Percentiles rank a stretch among this genome's conserved stretches.
phyloP scores from a whole-genome alignment of 257 asterid genomes.

The Solanum bulbocastanum region DNA sequence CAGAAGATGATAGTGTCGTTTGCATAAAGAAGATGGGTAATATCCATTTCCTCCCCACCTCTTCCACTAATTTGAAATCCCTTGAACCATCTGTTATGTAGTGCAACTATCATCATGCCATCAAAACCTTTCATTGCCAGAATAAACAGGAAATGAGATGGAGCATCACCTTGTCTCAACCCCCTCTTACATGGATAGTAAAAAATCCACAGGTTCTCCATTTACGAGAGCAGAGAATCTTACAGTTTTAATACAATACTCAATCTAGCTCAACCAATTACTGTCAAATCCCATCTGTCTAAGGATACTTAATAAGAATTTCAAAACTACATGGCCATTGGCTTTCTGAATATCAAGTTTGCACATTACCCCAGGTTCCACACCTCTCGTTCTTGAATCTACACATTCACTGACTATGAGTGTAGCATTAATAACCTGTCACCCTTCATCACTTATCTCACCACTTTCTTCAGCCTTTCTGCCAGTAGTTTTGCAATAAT shows the following conservation, averaged over 20 bases:
- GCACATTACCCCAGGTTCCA: neutral
- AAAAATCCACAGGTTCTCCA: neutral
- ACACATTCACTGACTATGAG: neutral
- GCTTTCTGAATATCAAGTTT: neutral
- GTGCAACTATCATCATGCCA: neutral
- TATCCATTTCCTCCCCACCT: neutral
- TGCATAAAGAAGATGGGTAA: neutral
- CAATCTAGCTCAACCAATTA: neutral
- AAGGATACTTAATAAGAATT: neutral
- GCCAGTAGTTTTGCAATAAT: neutral
- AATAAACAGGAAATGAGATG: neutral
- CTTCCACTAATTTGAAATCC: neutral
- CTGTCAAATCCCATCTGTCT: neutral
- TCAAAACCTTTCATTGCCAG: neutral
- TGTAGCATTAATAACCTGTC: neutral
- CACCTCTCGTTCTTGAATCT: neutral
- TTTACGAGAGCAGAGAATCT: neutral
- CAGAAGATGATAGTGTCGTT: neutral
- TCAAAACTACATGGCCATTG: neutral
- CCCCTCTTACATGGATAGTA: neutral
- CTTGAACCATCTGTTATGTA: neutral
- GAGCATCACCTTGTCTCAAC: neutral
- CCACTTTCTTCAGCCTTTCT: neutral
- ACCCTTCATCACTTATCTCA: neutral
- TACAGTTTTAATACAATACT: neutral